Evolutionary conservation across 2,329 filamentous ascomycete species (phyloP).

Genomic region (Fusarium humuli): DNA sequence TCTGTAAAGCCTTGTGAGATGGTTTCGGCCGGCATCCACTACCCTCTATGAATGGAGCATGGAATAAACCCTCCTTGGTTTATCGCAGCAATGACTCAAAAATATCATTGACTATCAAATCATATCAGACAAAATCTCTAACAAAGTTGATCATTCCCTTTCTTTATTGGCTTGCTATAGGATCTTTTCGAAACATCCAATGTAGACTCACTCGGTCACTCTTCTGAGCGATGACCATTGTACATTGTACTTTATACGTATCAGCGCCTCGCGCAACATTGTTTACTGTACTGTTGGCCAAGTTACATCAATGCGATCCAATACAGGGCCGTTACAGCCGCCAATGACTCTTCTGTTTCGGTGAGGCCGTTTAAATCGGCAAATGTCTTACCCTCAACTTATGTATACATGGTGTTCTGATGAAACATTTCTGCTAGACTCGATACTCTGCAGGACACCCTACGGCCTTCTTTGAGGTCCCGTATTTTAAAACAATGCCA

Average conservation of each 20-base stretch:
- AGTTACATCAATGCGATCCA: not conserved
- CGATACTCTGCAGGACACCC: not conserved
- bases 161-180: not conserved
- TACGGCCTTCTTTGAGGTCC: not conserved
- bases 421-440: not conserved
- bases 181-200: not conserved
- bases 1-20: not conserved
- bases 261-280: not conserved
- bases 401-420: not conserved
- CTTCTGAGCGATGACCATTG: not conserved
- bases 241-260: not conserved
- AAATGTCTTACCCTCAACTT: conserved; percentile 1
- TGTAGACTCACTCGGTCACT: not conserved
- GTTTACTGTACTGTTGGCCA: not conserved
- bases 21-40: conserved; percentile 32
- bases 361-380: conserved; percentile 20
- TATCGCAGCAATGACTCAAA: not conserved
- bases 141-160: not conserved
- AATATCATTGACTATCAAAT: not conserved
- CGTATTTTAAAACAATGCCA: not conserved
- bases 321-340: not conserved
- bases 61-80: no score
- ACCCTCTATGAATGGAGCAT: conserved; percentile 25
- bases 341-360: not conserved
- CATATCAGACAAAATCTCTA: not conserved